Percentiles rank a stretch among this genome's conserved stretches.
Conservation (phyloP, 1,139 yeast species). For the Blastobotrys ciferrii region DNA sequence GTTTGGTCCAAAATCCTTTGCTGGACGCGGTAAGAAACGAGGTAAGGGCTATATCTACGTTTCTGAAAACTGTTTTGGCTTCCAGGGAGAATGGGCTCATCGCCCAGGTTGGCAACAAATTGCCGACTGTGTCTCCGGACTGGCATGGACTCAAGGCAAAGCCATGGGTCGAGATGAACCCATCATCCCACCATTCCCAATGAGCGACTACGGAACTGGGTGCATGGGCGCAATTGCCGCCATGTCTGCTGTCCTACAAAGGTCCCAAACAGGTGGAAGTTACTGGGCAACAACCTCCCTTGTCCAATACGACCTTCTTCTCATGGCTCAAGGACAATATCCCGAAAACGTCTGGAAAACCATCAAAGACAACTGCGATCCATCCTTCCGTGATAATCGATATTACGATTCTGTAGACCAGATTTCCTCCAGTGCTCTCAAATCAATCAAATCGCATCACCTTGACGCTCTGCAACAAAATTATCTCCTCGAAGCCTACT, state of each 20-base stretch:
- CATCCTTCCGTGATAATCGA: conserved; percentile 28
- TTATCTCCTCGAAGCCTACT: conserved; percentile 31
- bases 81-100: conserved; percentile 35
- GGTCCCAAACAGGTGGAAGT: conserved; percentile 36
- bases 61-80: conserved; percentile 40
- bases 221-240: conserved; percentile 39
- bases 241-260: conserved; percentile 33
- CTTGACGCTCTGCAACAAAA: conserved; percentile 25
- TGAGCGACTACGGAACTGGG: conserved; percentile 41
- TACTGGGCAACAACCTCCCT: conserved; percentile 39
- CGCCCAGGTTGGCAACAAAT: conserved; percentile 43
- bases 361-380: conserved; percentile 25
- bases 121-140: conserved; percentile 39
- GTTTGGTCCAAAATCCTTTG: conserved; percentile 33
- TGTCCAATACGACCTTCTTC: conserved; percentile 37
- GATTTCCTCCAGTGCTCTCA: conserved; percentile 34
- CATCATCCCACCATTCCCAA: conserved; percentile 40
- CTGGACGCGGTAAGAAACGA: conserved; percentile 32
- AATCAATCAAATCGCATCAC: conserved; percentile 30
- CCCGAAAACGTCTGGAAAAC: conserved; percentile 31
- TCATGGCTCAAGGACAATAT: conserved; percentile 35
- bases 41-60: conserved; percentile 39
- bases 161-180: conserved; percentile 38
- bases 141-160: conserved; percentile 39
- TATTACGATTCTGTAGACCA: conserved; percentile 38